Evolutionary conservation across 495 filamentous ascomycete species (phyloP).

Genomic region (Pseudevernia furfuracea): DNA sequence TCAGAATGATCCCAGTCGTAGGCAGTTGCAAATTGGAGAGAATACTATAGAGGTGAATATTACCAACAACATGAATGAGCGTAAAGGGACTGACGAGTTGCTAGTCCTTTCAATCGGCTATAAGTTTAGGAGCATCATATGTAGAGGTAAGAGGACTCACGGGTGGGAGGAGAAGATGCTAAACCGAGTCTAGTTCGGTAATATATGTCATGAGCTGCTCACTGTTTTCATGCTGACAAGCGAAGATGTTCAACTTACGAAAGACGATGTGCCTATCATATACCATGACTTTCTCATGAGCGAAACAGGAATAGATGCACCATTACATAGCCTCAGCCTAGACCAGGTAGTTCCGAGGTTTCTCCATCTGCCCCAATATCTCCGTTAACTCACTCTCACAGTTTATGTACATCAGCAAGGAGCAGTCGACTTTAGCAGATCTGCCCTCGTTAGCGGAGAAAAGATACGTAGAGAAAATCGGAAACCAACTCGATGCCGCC

Average conservation of each 20-base stretch:
- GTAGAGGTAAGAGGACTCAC: not conserved
- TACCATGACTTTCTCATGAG: constrained; percentile 36
- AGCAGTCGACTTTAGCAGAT: not conserved
- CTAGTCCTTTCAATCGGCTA: not conserved
- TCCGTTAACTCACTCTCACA: not conserved
- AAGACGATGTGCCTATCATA: constrained; percentile 33
- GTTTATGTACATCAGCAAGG: not conserved
- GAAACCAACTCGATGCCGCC: not conserved
- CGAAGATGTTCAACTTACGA: constrained; percentile 34
- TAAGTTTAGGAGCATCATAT: not conserved
- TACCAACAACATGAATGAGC: not conserved
- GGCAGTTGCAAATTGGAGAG: not conserved
- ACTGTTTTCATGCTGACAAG: not conserved
- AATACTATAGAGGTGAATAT: not conserved
- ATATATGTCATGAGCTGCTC: not conserved
- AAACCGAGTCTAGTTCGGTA: not conserved
- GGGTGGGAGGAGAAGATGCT: not conserved
- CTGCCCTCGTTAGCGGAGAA: not conserved
- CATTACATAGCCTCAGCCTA: constrained; percentile 30
- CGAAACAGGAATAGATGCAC: constrained; percentile 31
- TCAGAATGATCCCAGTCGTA: not conserved
- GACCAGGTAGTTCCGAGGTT: constrained; percentile 30
- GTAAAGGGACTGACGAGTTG: not conserved
- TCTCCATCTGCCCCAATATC: not conserved
- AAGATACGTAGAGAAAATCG: not conserved